Evolutionary conservation across 2,329 filamentous ascomycete genomes (phyloP).

Genomic region (Cercospora canescens): DNA sequence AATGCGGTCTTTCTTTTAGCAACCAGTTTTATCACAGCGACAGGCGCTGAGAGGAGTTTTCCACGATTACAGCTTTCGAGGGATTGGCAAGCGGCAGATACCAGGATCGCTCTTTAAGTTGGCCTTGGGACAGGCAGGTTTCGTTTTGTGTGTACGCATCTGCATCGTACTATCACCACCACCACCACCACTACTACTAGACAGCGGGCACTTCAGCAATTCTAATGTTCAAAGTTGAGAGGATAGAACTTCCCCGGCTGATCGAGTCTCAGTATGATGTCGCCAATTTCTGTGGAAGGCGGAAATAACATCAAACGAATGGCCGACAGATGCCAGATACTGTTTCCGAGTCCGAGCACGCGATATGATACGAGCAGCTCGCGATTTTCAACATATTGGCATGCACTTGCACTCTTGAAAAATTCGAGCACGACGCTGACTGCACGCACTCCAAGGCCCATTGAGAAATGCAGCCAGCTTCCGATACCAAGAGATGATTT

Average conservation of each 20-base stretch:
- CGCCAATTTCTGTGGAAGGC: neutral
- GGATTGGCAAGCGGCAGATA: slow-evolving; percentile 8
- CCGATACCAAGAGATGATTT: too few relatives aligned
- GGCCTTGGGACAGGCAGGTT: neutral
- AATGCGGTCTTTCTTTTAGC: slow-evolving; percentile 3
- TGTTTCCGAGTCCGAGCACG: neutral
- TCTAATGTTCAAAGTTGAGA: neutral
- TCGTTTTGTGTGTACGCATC: neutral
- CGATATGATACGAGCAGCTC: neutral
- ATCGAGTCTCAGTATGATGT: neutral
- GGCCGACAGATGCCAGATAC: neutral
- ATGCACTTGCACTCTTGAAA: too few relatives aligned
- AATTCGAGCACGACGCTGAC: too few relatives aligned
- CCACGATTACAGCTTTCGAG: slow-evolving; percentile 6
- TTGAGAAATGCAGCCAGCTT: too few relatives aligned
- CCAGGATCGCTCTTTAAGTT: slow-evolving; percentile 1
- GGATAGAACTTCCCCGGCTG: neutral
- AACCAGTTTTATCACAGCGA: slow-evolving; percentile 15
- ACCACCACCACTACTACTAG: neutral
- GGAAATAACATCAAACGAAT: neutral
- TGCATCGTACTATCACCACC: neutral
- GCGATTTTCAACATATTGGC: too few relatives aligned
- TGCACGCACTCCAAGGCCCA: too few relatives aligned
- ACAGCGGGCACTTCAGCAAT: neutral
- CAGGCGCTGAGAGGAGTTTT: slow-evolving; percentile 20